These are phyloP conservation scores for Fusarium sp. DNA, from an alignment of 2,329 filamentous ascomycete species.

Conservation along the genomic window DNA sequence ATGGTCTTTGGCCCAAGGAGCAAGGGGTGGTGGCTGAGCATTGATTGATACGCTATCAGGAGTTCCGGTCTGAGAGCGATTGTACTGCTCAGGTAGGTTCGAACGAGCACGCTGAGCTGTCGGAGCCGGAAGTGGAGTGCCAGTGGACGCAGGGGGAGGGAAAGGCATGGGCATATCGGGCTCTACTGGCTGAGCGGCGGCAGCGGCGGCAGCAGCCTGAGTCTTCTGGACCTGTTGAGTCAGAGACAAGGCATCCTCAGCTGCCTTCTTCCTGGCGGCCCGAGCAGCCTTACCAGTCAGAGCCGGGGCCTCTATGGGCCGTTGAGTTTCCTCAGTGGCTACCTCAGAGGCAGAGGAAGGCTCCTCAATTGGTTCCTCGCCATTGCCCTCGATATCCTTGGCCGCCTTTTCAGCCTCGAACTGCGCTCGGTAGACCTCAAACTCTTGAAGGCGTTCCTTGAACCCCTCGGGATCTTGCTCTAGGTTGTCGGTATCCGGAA, in stretches of 20 bases:
- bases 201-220: constrained; percentile 56
- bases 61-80: constrained; percentile 80
- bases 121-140: constrained; percentile 86
- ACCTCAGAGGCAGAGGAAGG: constrained; percentile 12
- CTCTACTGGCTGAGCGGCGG: constrained; percentile 58
- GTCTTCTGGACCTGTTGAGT: constrained; percentile 89
- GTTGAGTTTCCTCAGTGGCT: constrained; percentile 25
- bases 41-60: constrained; percentile 63
- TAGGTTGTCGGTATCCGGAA: constrained; percentile 63
- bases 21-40: constrained; percentile 74
- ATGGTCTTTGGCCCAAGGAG: constrained; percentile 93
- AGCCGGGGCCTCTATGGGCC: constrained; percentile 15
- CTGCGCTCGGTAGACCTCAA: constrained; percentile 80
- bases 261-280: constrained; percentile 48
- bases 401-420: constrained; percentile 67
- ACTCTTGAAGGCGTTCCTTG: constrained; percentile 81
- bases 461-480: constrained; percentile 67
- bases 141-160: constrained; percentile 70
- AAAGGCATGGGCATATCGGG: constrained; percentile 80
- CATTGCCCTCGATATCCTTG: constrained; percentile 44
- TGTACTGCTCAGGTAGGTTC: constrained; percentile 81
- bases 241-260: constrained; percentile 67
- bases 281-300: constrained; percentile 42
- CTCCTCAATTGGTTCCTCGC: constrained; percentile 48
- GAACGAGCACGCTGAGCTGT: constrained; percentile 86